Evolutionary conservation across 768 basidiomycete species (phyloP).

Genomic region (Suillus plorans): DNA sequence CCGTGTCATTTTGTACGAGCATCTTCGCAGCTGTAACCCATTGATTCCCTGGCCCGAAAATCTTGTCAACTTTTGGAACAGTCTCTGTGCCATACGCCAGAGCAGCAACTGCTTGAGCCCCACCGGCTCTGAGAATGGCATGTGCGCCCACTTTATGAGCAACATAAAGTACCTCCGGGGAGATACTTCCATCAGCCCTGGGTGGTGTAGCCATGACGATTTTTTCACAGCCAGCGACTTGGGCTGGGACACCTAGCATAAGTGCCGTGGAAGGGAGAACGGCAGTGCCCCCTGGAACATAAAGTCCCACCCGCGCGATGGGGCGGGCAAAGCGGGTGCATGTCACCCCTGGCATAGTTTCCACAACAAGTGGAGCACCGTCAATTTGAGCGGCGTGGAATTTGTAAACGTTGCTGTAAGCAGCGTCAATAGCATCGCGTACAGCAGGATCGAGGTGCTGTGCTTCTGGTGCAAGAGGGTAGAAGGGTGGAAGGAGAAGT

Average conservation of each 20-base stretch:
- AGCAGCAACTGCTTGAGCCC: constrained; percentile 94
- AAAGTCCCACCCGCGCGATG: constrained; percentile 94
- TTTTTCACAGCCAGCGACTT: constrained; percentile 91
- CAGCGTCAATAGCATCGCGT: constrained; percentile 80
- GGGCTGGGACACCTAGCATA: constrained; percentile 97
- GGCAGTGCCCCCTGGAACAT: constrained; percentile 97
- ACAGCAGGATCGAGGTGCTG: constrained; percentile 65
- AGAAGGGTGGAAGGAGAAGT: constrained; percentile 78
- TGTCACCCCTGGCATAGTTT: constrained; percentile 97
- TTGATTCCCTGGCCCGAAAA: constrained; percentile 98
- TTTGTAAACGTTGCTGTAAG: constrained; percentile 87
- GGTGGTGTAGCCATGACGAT: constrained; percentile 98
- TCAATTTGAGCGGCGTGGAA: constrained; percentile 92
- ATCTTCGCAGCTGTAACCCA: constrained; percentile 99
- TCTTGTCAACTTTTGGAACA: constrained; percentile 98
- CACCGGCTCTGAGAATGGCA: constrained; percentile 90
- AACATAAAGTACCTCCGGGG: constrained; percentile 97
- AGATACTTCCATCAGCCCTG: constrained; percentile 86
- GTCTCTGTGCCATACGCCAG: constrained; percentile 95
- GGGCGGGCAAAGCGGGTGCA: constrained; percentile 94
- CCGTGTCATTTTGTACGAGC: constrained; percentile 98
- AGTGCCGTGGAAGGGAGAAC: constrained; percentile 94
- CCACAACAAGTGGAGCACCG: constrained; percentile 69
- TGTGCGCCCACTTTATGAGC: constrained; percentile 89
- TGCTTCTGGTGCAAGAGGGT: constrained; percentile 40